Percentiles rank a stretch among this genome's conserved stretches.
Conservation (phyloP, 1,284 basidiomycete genomes). For the Clitocybe nebularis region DNA sequence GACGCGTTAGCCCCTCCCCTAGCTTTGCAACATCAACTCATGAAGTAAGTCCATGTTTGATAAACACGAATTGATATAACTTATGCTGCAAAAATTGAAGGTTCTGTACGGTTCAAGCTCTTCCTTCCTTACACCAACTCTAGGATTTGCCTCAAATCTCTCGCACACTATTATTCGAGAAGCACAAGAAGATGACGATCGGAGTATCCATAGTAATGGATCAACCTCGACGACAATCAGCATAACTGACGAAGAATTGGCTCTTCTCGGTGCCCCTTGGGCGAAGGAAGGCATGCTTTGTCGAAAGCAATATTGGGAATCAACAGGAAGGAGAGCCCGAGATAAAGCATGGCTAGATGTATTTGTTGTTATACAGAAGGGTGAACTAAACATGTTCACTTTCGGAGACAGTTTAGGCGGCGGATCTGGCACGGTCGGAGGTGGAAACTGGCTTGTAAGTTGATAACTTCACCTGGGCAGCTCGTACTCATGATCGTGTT, state of each 20-base stretch:
- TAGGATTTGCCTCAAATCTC: constrained; percentile 94
- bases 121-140: constrained; percentile 69
- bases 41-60: constrained; percentile 49
- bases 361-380: constrained; percentile 93
- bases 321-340: constrained; percentile 74
- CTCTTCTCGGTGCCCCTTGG: constrained; percentile 94
- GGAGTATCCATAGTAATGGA: constrained; percentile 61
- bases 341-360: constrained; percentile 90
- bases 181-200: constrained; percentile 85
- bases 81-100: constrained; percentile 20
- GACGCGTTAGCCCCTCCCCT: constrained; percentile 84
- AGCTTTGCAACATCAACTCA: constrained; percentile 83
- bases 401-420: constrained; percentile 72
- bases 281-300: constrained; percentile 96
- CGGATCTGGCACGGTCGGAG: constrained; percentile 71
- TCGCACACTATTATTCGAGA: constrained; percentile 96
- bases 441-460: constrained; percentile 93
- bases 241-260: constrained; percentile 91
- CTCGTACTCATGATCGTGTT: constrained; percentile 10
- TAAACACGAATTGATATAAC: constrained; percentile 2
- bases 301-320: constrained; percentile 93
- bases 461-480: neutral
- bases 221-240: constrained; percentile 68
- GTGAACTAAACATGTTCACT: constrained; percentile 91
- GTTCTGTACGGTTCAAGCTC: constrained; percentile 48